Conservation (phyloP, 2,329 filamentous ascomycete genomes). For the Rhynchosporium agropyri region DNA sequence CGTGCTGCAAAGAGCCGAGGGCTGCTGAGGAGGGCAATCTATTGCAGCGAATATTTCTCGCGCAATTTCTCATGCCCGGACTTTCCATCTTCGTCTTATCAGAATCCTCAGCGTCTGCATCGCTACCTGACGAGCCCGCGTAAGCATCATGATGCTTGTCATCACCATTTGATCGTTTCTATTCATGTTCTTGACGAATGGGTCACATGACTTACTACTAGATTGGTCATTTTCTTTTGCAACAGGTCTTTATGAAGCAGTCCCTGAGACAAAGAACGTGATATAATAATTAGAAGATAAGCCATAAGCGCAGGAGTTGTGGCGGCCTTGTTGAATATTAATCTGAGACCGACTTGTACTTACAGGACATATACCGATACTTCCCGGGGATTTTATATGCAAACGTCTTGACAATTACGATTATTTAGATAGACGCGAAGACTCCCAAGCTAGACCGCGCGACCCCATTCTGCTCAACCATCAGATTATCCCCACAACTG, state of each 20-base stretch:
- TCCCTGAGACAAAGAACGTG: too few relatives aligned
- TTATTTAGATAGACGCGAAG: conserved; percentile 44
- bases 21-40: conserved; percentile 46
- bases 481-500: conserved; percentile 64
- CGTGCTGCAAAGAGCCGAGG: conserved; percentile 45
- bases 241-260: too few relatives aligned
- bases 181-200: conserved; percentile 28
- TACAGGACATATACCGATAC: too few relatives aligned
- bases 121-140: conserved; percentile 21
- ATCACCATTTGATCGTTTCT: conserved; percentile 23
- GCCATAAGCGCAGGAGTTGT: too few relatives aligned
- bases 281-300: too few relatives aligned
- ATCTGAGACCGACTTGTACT: too few relatives aligned
- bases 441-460: conserved; percentile 60
- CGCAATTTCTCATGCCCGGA: conserved; percentile 41
- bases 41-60: conserved; percentile 46
- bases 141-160: conserved; percentile 34
- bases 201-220: too few relatives aligned
- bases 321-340: too few relatives aligned
- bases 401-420: too few relatives aligned
- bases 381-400: too few relatives aligned
- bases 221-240: not conserved
- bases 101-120: conserved; percentile 14
- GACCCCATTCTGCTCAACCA: conserved; percentile 59
- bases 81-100: conserved; percentile 32